These are phyloP conservation scores for Eucalyptus dawsonii DNA, from an alignment of 345 rosid genomes.

Conservation along the genomic window DNA sequence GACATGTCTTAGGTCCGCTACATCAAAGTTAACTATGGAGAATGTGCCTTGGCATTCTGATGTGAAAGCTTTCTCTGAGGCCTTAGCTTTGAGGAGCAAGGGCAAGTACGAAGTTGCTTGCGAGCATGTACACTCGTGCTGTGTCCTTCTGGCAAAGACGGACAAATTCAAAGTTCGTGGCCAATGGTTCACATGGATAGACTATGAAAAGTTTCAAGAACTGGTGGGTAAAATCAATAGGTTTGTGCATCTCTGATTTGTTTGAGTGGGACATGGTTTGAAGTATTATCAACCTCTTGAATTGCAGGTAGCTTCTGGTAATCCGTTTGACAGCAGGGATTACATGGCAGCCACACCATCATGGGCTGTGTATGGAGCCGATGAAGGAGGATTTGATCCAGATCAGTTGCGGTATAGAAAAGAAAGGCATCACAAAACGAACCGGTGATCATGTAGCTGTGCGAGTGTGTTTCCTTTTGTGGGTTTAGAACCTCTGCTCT, in stretches of 20 bases:
- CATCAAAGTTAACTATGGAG: constrained; percentile 96
- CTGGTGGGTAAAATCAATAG: constrained; percentile 35
- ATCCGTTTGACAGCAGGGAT: constrained; percentile 60
- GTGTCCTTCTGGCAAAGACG: constrained; percentile 84
- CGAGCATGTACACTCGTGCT: constrained; percentile 91
- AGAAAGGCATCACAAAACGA: constrained; percentile 76
- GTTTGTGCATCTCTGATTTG: background rate
- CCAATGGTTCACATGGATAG: constrained; percentile 94
- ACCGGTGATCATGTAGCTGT: constrained; percentile 12
- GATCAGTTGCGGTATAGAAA: constrained; percentile 68
- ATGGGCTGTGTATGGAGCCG: constrained; percentile 94
- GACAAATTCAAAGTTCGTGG: constrained; percentile 79
- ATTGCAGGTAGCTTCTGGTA: constrained; percentile 72
- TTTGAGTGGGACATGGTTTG: background rate
- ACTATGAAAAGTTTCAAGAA: constrained; percentile 90
- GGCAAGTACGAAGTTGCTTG: constrained; percentile 97
- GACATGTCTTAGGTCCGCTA: constrained; percentile 51
- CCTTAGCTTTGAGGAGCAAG: constrained; percentile 53
- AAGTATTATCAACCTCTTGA: background rate
- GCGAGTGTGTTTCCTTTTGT: background rate
- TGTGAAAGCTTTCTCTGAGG: constrained; percentile 87
- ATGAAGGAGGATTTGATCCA: constrained; percentile 95
- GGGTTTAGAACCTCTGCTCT: background rate
- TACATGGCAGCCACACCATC: constrained; percentile 85
- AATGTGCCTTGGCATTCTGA: constrained; percentile 97